Evolutionary conservation across 148 eudicot species (phyloP), one percentile per base, ranked within the genome.

Genomic region (Nyssa sinensis): DNA sequence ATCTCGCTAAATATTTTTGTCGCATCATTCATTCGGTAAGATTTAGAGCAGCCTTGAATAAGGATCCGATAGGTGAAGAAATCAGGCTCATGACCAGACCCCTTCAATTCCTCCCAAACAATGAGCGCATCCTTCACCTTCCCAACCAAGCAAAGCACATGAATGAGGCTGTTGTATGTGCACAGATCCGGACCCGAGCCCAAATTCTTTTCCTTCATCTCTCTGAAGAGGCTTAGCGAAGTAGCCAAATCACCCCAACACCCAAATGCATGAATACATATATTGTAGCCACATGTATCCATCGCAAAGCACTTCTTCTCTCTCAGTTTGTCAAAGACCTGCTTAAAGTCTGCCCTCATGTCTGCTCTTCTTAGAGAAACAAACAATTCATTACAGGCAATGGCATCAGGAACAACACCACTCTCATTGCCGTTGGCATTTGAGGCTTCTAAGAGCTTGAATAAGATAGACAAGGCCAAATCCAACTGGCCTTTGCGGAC

Each of bases 81-180:
- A 84, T 93, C 91, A 0, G 98, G 98, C 80, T 87, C 91, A 62
- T 88, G 92, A 44, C 93, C 96, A 27, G 98, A 93, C 61, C 82
- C 74, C 77, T 83, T 88, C 64, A 93, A 64, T 82, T 93, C 96
- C 61, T 84, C 96, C 93, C 92, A 93, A 63, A 90, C 88, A 62
- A 71, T 75, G 6, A 90, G 78, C 16, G 98, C 95, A 82, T 93
- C 93, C 67, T 86, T 87, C 66, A 89, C 82, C 78, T 87, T 87
- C 71, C 98, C 96, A 60, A 73, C 81, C 64, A 53, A 78, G 82
- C 90, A 93, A 32, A 93, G 89, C 68, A 86, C 91, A 21, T 82
- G 96, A 64, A 91, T 85, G 58, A 93, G 91, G 82, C 88, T 93
- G 66, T 93, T 91, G 74, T 93, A 93, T 7, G 98, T 93, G 74